Percentiles rank a stretch among this genome's conserved stretches.
Evolutionary conservation across 208 protist genomes (phyloP).

Genomic region (Crithidia bombi): DNA sequence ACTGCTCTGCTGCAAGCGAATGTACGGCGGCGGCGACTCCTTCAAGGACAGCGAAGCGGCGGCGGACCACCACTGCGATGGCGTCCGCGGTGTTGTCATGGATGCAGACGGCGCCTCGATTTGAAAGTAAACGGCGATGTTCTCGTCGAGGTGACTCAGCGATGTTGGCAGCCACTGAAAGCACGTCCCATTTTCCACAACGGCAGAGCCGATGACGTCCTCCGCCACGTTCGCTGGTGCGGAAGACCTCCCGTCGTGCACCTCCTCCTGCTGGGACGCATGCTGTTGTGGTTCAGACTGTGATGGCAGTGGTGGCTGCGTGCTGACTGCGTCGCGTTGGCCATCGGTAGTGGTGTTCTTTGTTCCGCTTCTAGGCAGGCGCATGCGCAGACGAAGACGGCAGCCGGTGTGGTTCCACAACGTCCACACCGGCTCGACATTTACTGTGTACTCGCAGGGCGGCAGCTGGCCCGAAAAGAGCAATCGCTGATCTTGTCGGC

Average conservation of each 20-base stretch:
- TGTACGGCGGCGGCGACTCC: conserved; percentile 27
- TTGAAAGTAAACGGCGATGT: conserved; percentile 17
- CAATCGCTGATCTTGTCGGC: neutral
- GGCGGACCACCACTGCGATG: conserved; percentile 22
- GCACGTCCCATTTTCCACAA: conserved; percentile 26
- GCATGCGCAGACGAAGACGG: conserved; percentile 24
- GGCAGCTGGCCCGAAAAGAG: conserved; percentile 18
- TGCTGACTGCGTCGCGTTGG: too few relatives aligned
- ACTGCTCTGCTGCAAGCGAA: conserved; percentile 24
- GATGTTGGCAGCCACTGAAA: conserved; percentile 34
- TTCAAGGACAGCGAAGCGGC: conserved; percentile 19
- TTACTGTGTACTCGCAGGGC: conserved; percentile 25
- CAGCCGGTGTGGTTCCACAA: conserved; percentile 38
- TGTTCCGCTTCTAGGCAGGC: neutral
- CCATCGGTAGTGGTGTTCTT: neutral
- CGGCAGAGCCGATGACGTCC: conserved; percentile 18
- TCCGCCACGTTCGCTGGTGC: neutral
- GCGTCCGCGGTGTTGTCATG: neutral
- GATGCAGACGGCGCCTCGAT: conserved; percentile 3
- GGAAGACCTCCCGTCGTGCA: neutral
- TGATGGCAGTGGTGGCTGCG: too few relatives aligned
- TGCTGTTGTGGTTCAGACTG: too few relatives aligned
- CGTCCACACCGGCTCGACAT: conserved; percentile 36
- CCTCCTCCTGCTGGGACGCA: neutral
- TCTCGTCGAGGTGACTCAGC: conserved; percentile 1